Evolutionary conservation across 2,329 filamentous ascomycete species (phyloP).

Genomic region (Acephala macrosclerotiorum): DNA sequence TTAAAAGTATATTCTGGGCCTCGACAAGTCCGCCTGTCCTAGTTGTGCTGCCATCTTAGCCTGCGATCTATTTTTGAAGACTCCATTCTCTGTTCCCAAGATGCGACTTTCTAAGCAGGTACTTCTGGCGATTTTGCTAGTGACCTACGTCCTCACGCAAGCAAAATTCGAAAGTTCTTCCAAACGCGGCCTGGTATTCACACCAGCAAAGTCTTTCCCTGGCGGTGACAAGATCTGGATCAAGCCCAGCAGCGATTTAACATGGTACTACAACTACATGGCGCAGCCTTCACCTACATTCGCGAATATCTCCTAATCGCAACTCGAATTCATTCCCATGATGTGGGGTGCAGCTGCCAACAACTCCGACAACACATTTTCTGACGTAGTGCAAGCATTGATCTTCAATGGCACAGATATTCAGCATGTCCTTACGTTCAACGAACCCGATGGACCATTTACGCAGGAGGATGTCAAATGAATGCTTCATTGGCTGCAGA

Average conservation of each 20-base stretch:
- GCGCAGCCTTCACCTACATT: conserved; percentile 61
- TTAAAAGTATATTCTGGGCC: neutral
- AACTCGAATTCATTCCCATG: conserved; percentile 82
- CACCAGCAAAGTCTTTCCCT: conserved; percentile 53
- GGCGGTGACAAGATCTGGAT: conserved; percentile 73
- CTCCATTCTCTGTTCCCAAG: neutral
- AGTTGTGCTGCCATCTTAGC: no score
- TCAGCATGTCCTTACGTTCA: conserved; percentile 76
- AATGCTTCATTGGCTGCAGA: conserved; percentile 65
- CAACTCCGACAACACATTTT: conserved; percentile 59
- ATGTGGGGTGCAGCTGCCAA: conserved; percentile 63
- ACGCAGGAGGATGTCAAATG: conserved; percentile 63
- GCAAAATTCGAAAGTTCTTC: conserved; percentile 44
- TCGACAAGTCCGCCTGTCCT: no score
- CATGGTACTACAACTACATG: conserved; percentile 87
- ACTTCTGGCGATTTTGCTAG: neutral
- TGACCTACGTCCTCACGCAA: neutral
- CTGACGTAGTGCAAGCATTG: conserved; percentile 61
- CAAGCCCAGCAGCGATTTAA: conserved; percentile 62
- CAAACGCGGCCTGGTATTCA: conserved; percentile 78
- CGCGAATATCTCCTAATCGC: conserved; percentile 54
- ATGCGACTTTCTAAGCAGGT: neutral
- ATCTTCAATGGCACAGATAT: conserved; percentile 65
- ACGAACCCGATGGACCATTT: conserved; percentile 74
- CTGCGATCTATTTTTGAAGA: neutral